Conservation (phyloP, 495 filamentous ascomycete species). For the Lasiosphaeria miniovina region DNA sequence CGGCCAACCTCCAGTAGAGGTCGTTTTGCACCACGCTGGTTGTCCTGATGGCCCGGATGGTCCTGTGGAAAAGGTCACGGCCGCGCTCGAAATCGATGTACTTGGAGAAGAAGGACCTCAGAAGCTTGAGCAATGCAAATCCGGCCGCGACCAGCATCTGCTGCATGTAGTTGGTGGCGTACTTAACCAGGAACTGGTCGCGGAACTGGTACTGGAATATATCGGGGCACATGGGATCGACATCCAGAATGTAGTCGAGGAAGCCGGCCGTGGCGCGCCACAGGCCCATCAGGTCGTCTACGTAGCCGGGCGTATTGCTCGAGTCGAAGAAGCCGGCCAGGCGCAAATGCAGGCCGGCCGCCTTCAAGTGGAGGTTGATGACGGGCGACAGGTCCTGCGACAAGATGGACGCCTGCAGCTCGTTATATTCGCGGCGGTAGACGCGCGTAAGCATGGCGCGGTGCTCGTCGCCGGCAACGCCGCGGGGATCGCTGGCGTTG, state of each 20-base stretch:
- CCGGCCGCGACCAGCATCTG: slow-evolving; percentile 90
- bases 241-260: slow-evolving; percentile 66
- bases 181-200: slow-evolving; percentile 56
- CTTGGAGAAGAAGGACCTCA: slow-evolving; percentile 76
- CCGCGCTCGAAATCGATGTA: slow-evolving; percentile 74
- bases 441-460: slow-evolving; percentile 63
- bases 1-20: slow-evolving; percentile 77
- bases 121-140: slow-evolving; percentile 79
- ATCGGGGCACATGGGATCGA: slow-evolving; percentile 33
- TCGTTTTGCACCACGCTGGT: slow-evolving; percentile 83
- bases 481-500: slow-evolving; percentile 71
- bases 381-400: slow-evolving; percentile 54
- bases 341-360: slow-evolving; percentile 77
- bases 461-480: slow-evolving; percentile 67
- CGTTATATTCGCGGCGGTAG: slow-evolving; percentile 54
- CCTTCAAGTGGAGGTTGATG: slow-evolving; percentile 70
- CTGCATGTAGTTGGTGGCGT: slow-evolving; percentile 81
- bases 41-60: slow-evolving; percentile 71
- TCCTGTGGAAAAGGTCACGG: slow-evolving; percentile 67
- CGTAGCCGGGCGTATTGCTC: slow-evolving; percentile 67
- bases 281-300: slow-evolving; percentile 71
- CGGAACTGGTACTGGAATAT: slow-evolving; percentile 26
- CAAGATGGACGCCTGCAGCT: slow-evolving; percentile 50
- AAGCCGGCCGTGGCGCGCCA: slow-evolving; percentile 74
- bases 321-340: slow-evolving; percentile 88